Base-by-base conservation (phyloP, 495 filamentous ascomycete genomes). In the Aspergillus sclerotiicarbonarius region DNA sequence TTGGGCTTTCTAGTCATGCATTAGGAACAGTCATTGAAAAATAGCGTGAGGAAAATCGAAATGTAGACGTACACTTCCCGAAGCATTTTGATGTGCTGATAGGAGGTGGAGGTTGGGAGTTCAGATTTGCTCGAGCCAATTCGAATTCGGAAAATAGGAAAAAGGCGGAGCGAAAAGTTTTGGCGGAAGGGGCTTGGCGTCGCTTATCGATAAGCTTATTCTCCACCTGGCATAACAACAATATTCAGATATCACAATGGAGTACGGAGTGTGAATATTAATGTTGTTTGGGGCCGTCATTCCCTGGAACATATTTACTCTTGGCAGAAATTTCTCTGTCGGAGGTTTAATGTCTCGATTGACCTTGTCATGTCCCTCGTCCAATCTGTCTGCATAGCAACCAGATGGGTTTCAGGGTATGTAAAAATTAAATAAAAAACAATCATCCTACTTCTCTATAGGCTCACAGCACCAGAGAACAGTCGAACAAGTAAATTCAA, bases 1-100 rank as follows among this genome's bases (percentile, higher is more conserved):
- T 89, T 87, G 59, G 94, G 91, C 83, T 95, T 94, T 68, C 90
- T 92, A 66, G 62, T 44, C 31, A 18, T 52, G 6, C 48, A 53
- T 61, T 18, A 57, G 41, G 20, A 39, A 44, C 16, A 4, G 19
- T 41, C 31, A 5, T 32, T 4, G 39, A 31, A 30, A 15, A 30
- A 15, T 16, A 15, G n/a, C 7, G 20, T 47, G 13, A 4, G 31
- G 8, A 0, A 16, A 33, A 30, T 15, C 8, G 49, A 10, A 5
- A 54, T 5, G 18, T 0, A 9, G 43, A 70, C 74, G 54, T 65
- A 76, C 72, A 75, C 71, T 74, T 75, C 74, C 60, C 65, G 59
- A 47, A 67, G 60, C 65, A 67, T 67, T 56, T 59, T 67, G 44
- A 43, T 21, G 5, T 41, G 37, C 7, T 12, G 13, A n/a, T 12